Evolutionary conservation across 2,329 filamentous ascomycete species (phyloP), one percentile per base, ranked within the genome.

Genomic region (Microsporum audouinii): DNA sequence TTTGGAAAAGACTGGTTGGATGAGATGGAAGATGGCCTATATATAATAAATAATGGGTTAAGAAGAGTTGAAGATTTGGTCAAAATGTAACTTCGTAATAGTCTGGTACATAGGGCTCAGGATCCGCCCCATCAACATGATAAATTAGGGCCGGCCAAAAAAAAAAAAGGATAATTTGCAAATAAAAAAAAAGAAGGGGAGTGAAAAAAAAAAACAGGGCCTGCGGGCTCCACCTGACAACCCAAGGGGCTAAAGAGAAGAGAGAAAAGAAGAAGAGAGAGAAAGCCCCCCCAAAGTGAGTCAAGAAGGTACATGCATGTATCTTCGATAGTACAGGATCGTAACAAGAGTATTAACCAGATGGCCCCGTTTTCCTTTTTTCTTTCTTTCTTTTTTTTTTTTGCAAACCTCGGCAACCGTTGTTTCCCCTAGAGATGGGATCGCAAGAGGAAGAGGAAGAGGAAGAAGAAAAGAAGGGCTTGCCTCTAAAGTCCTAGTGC

Each of bases 61-160:
- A 47, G 23, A 47, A 47, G 43, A 27, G 43, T 27, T 27, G 23
- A 17, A 36, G 49, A 34, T 23, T 23, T 23, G 17, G 17, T 23
- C 17, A 23, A 23, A 23, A 23, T 55, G 49, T 55, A 55, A 55
- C 49, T 55, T 53, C 47, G 49, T 55, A 55, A 55, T 36, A 55
- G 49, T 36, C 29, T 55, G 49, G 49, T 36, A 53, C 47, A 33
- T 53, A 55, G 49, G 49, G 49, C 49, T 55, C 49, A 55, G 17
- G 33, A 55, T 55, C 49, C 49, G 49, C 14, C 39, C 17, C 17
- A 23, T 23, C 39, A 43, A n/a, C 39, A 43, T 43, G 39, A 43
- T 43, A 43, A 43, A 43, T 43, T 43, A 43, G 39, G 12, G 39
- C 14, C 14, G 39, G 17, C 17, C 39, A 43, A 43, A 43, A 36